Base-by-base conservation (phyloP, 352 stramenopile genomes). In the Discostella stelligera region DNA sequence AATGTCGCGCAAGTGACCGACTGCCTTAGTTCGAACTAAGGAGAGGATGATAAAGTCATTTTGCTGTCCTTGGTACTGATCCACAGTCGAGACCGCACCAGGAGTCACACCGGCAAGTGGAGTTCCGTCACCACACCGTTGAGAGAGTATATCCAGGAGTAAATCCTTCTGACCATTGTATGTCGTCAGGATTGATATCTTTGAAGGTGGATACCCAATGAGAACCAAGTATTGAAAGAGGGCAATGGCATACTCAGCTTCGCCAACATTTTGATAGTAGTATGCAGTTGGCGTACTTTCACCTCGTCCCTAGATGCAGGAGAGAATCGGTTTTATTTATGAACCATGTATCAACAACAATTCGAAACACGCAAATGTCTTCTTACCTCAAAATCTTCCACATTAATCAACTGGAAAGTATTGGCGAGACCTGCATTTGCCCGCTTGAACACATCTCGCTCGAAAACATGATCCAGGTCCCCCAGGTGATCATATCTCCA, bases 141-240 rank as follows among this genome's bases (percentile, higher is more conserved):
- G 83, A 20, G 71, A 65, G 21, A 98, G 62, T 52, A 98, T 89
- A 44, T 97, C 94, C 32, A 88, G 54, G 39, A 99, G 87, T 23
- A 98, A 88, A 18, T 95, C 88, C 71, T 96, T 96, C 71, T 99
- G 96, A 14, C 95, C 96, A 74, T 96, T 97, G 85, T 98, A 98
- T 0, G 96, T 96, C 3, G 96, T 97, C 3, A 99, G 80, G 50
- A 98, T 96, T 0, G 94, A 91, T 66, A 99, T 98, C 32, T 93
- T 94, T 18, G 95, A 83, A 10, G 94, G 82, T 16, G 88, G 82
- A 67, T 98, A 98, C 58, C 96, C 96, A 39, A 98, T 90, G 0
- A 96, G 79, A 27, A 93, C 83, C 92, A 98, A 96, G 83, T 97
- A 98, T 73, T 94, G 87, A 81, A 97, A 97, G 16, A 97, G 60